Base-by-base conservation (phyloP, 306 rosid genomes). In the Dryas alaskensis region DNA sequence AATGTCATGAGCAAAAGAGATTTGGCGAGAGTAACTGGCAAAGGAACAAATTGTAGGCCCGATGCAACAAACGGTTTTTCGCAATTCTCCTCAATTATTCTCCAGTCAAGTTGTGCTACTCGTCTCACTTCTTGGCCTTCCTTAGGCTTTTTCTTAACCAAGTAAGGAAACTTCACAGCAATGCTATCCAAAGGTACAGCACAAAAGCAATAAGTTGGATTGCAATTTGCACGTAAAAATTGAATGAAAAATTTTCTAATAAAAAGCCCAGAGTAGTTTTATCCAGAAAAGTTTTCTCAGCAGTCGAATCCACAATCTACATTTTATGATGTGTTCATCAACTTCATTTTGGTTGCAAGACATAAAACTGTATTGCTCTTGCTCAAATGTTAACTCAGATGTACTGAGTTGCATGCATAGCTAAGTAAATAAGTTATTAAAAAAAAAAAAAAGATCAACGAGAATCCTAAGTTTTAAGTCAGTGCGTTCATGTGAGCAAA, bases 71-170 rank as follows among this genome's bases (percentile, higher is more conserved):
- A 94, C 11, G 97, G 76, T 75, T 84, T 85, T 69, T 83, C 96
- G 83, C 67, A 71, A 75, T 77, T 74, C 17, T 81, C 88, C 31
- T 81, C 85, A 80, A 94, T 84, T 69, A 88, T 79, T 61, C 75
- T 89, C 97, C 97, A 94, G 67, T 89, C 90, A 9, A 94, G 90
- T 84, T 94, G 99, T 74, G 99, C 88, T 42, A 94, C 97, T 70
- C 99, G 86, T 76, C 99, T 90, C 81, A 92, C 78, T 87, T 94
- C 99, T 84, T 87, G 90, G 27, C 99, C 99, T 83, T 88, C 93
- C 84, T 76, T 86, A 51, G 4, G 85, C 77, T 88, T 89, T 81
- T 94, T 94, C 76, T 68, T 72, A 74, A 92, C 85, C 87, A 94
- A 81, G 87, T 94, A 94, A 67, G 97, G 93, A 79, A 94, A 94